A percentile compares a stretch with the other conserved stretches of the same genome.
Conservation (phyloP, 2,329 filamentous ascomycete genomes). For the Fusarium sp. region DNA sequence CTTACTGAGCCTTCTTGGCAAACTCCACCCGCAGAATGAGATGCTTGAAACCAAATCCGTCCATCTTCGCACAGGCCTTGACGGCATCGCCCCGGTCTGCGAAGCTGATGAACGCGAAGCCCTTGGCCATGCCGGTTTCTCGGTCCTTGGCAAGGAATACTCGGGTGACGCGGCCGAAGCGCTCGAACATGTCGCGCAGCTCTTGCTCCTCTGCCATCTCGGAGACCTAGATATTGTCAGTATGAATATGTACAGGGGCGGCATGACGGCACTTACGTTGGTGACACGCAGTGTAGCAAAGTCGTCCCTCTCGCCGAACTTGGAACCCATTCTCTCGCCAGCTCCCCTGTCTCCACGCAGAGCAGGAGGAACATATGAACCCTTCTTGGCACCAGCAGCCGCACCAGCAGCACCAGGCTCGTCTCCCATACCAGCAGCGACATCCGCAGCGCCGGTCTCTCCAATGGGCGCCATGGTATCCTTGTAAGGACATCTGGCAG, state of each 20-base stretch:
- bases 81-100: conserved; percentile 90
- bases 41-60: conserved; percentile 92
- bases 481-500: conserved; percentile 98
- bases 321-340: conserved; percentile 88
- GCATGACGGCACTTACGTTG: conserved; percentile 76
- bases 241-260: not conserved
- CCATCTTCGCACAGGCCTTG: conserved; percentile 96
- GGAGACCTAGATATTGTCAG: conserved; percentile 74
- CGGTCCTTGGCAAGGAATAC: conserved; percentile 98
- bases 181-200: conserved; percentile 96
- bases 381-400: conserved; percentile 65
- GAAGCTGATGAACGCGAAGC: conserved; percentile 98
- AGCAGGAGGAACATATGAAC: conserved; percentile 94
- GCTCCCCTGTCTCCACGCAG: conserved; percentile 76
- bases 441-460: conserved; percentile 66
- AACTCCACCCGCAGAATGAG: conserved; percentile 89
- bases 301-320: conserved; percentile 94
- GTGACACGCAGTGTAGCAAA: conserved; percentile 96
- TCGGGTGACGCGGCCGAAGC: conserved; percentile 94
- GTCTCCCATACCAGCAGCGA: conserved; percentile 66
- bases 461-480: conserved; percentile 96
- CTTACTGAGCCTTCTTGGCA: conserved; percentile 75
- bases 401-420: conserved; percentile 60
- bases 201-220: conserved; percentile 98
- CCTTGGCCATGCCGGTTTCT: conserved; percentile 95